Percentiles rank a stretch among this genome's conserved stretches.
Conservation (phyloP, 768 basidiomycete species). For the Termitomyces sp. region DNA sequence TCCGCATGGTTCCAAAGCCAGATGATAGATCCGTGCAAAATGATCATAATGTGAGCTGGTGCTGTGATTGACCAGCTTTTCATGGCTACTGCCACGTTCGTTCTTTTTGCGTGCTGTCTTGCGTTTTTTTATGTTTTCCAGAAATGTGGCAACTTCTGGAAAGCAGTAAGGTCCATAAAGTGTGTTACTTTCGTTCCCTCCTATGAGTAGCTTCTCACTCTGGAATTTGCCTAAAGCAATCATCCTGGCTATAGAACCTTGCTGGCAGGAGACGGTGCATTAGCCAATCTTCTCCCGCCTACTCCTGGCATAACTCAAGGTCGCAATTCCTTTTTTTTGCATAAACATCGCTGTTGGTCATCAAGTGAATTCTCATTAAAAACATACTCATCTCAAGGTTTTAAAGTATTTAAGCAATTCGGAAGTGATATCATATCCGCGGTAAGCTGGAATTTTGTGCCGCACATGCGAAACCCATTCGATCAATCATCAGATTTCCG, state of each 20-base stretch:
- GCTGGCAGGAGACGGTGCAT: constrained; percentile 20
- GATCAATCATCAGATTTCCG: constrained; percentile 19
- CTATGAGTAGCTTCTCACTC: not conserved
- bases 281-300: constrained; percentile 25
- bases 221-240: constrained; percentile 19
- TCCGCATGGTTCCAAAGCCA: too few relatives aligned
- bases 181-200: constrained; percentile 14
- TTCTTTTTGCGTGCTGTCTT: constrained; percentile 16
- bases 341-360: constrained; percentile 28
- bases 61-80: too few relatives aligned
- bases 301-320: constrained; percentile 29
- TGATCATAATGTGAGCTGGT: too few relatives aligned
- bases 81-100: not conserved
- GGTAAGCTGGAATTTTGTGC: constrained; percentile 18
- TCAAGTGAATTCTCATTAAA: not conserved
- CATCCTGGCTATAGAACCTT: constrained; percentile 31
- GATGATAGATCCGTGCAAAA: too few relatives aligned
- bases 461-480: not conserved
- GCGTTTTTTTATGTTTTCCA: constrained; percentile 20
- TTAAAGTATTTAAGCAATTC: constrained; percentile 25
- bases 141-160: constrained; percentile 20
- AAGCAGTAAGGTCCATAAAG: constrained; percentile 27
- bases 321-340: constrained; percentile 25
- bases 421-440: constrained; percentile 36
- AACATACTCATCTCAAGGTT: not conserved